Conservation (phyloP, 2,329 filamentous ascomycete species). For the Volutella citrinella region DNA sequence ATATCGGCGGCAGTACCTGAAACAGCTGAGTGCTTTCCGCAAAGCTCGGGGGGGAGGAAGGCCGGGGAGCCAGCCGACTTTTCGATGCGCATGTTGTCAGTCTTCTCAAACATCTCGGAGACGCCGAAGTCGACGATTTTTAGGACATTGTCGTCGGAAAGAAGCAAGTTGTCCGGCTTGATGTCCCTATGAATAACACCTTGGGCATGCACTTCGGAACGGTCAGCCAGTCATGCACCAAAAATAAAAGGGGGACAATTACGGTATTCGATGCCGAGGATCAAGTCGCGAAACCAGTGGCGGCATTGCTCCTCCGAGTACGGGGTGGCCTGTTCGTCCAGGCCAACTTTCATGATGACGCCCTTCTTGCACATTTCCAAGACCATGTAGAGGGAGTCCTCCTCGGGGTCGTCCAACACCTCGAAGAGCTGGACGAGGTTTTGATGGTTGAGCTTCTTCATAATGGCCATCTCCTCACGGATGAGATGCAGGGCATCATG, state of each 20-base stretch:
- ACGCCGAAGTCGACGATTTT: slow-evolving; percentile 99
- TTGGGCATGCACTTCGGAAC: slow-evolving; percentile 73
- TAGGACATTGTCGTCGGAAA: slow-evolving; percentile 88
- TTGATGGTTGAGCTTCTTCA: slow-evolving; percentile 96
- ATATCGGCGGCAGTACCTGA: slow-evolving; percentile 90
- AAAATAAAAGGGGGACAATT: slow-evolving; percentile 32
- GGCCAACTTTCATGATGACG: slow-evolving; percentile 90
- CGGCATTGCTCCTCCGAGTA: slow-evolving; percentile 81
- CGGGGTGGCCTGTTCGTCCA: slow-evolving; percentile 79
- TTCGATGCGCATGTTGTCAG: slow-evolving; percentile 78
- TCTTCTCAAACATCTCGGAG: slow-evolving; percentile 94
- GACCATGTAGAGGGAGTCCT: slow-evolving; percentile 98
- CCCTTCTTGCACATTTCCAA: slow-evolving; percentile 99
- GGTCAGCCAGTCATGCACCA: slow-evolving; percentile 1
- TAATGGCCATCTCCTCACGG: slow-evolving; percentile 94
- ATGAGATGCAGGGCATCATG: slow-evolving; percentile 77
- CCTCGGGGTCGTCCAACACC: slow-evolving; percentile 90
- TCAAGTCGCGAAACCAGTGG: slow-evolving; percentile 91
- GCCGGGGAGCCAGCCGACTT: slow-evolving; percentile 95
- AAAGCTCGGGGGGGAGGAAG: slow-evolving; percentile 91
- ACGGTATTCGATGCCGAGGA: slow-evolving; percentile 92
- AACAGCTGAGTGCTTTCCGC: slow-evolving; percentile 80
- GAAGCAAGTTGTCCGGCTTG: slow-evolving; percentile 92
- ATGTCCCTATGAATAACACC: slow-evolving; percentile 95
- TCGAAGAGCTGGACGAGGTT: slow-evolving; percentile 94